Conservation (phyloP, 331 rosid genomes). For the Telfairia occidentalis region DNA sequence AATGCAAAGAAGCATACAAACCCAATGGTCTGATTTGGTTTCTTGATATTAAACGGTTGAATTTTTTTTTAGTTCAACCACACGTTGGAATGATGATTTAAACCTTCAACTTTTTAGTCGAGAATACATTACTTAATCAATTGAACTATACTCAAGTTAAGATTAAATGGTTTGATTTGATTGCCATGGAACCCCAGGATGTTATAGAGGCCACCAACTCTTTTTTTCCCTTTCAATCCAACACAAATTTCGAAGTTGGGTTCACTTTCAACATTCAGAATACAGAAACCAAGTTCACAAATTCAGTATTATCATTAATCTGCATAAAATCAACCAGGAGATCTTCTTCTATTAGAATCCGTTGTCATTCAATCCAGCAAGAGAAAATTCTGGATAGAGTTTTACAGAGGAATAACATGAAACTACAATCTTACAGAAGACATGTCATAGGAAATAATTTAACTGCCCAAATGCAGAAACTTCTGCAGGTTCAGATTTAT, state of each 20-base stretch:
- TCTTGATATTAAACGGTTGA: too few relatives aligned
- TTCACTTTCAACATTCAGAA: background rate
- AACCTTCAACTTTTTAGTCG: too few relatives aligned
- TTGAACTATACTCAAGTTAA: too few relatives aligned
- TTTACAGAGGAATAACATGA: background rate
- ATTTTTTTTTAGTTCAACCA: too few relatives aligned
- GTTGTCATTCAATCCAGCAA: background rate
- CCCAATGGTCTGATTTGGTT: too few relatives aligned
- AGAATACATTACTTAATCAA: too few relatives aligned
- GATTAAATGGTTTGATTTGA: too few relatives aligned
- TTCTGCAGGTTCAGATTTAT: slow-evolving; percentile 12
- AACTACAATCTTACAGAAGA: background rate
- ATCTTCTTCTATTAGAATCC: background rate
- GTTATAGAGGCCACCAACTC: too few relatives aligned
- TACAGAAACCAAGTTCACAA: background rate
- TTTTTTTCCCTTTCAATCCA: too few relatives aligned
- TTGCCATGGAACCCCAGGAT: too few relatives aligned
- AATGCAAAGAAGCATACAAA: too few relatives aligned
- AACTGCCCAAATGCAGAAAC: background rate
- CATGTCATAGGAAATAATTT: background rate
- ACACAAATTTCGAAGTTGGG: background rate
- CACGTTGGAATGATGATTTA: too few relatives aligned
- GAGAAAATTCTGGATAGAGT: slow-evolving; percentile 11
- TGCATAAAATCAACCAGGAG: background rate
- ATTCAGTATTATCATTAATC: background rate